These are phyloP conservation scores for Millerozyma miso DNA, from an alignment of 805 yeast genomes.

Conservation along the genomic window DNA sequence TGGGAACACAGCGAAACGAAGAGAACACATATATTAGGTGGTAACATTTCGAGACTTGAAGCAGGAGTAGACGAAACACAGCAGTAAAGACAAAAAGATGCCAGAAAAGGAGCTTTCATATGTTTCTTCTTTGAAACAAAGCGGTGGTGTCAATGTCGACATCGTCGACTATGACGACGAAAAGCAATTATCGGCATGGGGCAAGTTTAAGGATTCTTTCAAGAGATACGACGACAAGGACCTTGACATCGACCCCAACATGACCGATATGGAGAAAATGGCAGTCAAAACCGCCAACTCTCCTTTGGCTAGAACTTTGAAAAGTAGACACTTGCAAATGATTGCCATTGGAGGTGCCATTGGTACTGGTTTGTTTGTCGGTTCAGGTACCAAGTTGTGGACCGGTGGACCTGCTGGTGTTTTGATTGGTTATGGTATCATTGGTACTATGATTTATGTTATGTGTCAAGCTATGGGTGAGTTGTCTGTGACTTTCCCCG, in stretches of 20 bases:
- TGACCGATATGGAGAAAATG: constrained; percentile 23
- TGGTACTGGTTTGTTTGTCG: constrained; percentile 80
- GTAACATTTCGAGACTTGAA: no score
- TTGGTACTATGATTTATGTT: constrained; percentile 56
- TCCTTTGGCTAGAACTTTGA: constrained; percentile 49
- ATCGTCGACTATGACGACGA: not conserved
- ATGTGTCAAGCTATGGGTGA: constrained; percentile 52
- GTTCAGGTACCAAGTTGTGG: constrained; percentile 58
- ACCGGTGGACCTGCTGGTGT: constrained; percentile 73
- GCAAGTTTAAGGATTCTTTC: constrained; percentile 28
- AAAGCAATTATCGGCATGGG: constrained; percentile 4
- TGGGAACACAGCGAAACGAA: not conserved
- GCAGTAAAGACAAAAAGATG: not conserved
- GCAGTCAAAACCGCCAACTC: constrained; percentile 44
- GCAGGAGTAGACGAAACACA: not conserved
- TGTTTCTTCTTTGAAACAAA: not conserved
- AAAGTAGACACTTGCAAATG: constrained; percentile 69
- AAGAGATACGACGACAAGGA: constrained; percentile 29
- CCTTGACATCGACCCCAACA: constrained; percentile 38
- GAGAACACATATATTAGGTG: not conserved
- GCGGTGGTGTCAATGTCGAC: not conserved
- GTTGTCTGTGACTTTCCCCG: constrained; percentile 60
- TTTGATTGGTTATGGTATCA: constrained; percentile 52
- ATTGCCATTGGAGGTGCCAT: constrained; percentile 82
- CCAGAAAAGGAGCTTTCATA: not conserved